Evolutionary conservation across 176 grass and related monocot genomes (phyloP), one percentile per base, ranked within the genome.

Genomic region (Phoenix dactylifera): DNA sequence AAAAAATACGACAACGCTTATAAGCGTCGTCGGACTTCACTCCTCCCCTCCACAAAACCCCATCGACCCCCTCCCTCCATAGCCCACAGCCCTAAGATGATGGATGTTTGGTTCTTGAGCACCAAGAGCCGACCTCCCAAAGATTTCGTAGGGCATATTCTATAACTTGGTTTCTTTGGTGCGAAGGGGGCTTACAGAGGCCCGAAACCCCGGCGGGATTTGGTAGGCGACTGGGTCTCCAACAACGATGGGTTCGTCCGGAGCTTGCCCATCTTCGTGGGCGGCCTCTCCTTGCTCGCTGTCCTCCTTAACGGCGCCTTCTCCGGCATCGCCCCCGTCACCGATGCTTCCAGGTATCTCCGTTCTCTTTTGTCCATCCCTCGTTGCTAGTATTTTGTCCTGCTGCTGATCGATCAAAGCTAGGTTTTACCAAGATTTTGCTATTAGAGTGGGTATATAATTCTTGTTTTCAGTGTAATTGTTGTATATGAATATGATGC

Each of bases 281-380:
- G 87, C 26, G 75, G 92, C 26, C 54, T 71, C 16, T 85, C 87
- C 18, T 83, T 97, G 22, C 72, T 97, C 19, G 87, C 75, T 4
- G 92, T 88, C 2, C 87, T 97, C 63, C 74, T 91, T 60, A 97
- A 97, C 65, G 81, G 87, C 0, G 59, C 81, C 19, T 71, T 97
- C 25, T 97, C 83, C 12, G 78, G 87, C 67, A 88, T 97, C 23
- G 87, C 92, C 4, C 72, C 84, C 17, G 83, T 97, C 22, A 51
- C 92, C 1, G 83, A 97, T 58, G 92, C 87, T 23, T 97, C 92
- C 54, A 97, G 90, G 90, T 95, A 26, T 25, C 49, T 17, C 26
- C 6, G 16, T 28, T 59, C 1, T 5, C 26, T 52, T 59, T 24
- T 65, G 49, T 80, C 24, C 58, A 26, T 25, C 6, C 52, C 58